Evolutionary conservation across 352 stramenopile genomes (phyloP).

Genomic region (Globisporangium alternatum): DNA sequence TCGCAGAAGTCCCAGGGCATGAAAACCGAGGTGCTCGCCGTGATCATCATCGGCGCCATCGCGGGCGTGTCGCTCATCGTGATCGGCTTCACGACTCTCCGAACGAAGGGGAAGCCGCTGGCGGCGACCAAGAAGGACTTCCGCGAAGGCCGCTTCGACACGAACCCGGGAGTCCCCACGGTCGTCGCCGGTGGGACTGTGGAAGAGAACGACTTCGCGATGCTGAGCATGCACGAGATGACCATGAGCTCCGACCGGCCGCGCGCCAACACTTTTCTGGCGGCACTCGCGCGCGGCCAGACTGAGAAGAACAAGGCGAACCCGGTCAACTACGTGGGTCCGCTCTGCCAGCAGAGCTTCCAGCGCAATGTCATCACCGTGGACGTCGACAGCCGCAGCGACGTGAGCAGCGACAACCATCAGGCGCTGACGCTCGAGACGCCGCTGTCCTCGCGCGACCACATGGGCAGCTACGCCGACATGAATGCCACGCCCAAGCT

Average conservation of each 20-base stretch:
- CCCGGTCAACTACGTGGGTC: slow-evolving; percentile 46
- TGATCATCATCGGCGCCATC: slow-evolving; percentile 72
- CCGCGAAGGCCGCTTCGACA: neutral
- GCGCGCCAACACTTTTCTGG: slow-evolving; percentile 49
- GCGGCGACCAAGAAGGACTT: slow-evolving; percentile 17
- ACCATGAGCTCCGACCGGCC: slow-evolving; percentile 42
- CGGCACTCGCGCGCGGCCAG: slow-evolving; percentile 25
- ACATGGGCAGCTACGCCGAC: slow-evolving; percentile 21
- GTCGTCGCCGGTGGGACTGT: slow-evolving; percentile 26
- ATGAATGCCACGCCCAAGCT: slow-evolving; percentile 32
- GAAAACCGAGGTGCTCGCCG: slow-evolving; percentile 57
- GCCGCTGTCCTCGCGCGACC: slow-evolving; percentile 25
- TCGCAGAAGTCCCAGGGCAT: slow-evolving; percentile 26
- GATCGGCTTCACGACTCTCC: slow-evolving; percentile 63
- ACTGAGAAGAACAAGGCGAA: slow-evolving; percentile 30
- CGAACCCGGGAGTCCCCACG: slow-evolving; percentile 23
- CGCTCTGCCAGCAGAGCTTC: slow-evolving; percentile 43
- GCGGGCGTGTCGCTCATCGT: slow-evolving; percentile 57
- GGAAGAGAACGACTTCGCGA: slow-evolving; percentile 72
- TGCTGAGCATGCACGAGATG: slow-evolving; percentile 72
- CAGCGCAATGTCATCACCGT: slow-evolving; percentile 31
- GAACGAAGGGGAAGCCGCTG: slow-evolving; percentile 32
- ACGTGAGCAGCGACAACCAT: slow-evolving; percentile 24
- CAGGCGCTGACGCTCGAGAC: slow-evolving; percentile 18
- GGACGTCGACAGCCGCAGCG: slow-evolving; percentile 20